Evolutionary conservation across 441 rosid genomes (phyloP), one percentile per base, ranked within the genome.

Genomic region (Geranium incanum): DNA sequence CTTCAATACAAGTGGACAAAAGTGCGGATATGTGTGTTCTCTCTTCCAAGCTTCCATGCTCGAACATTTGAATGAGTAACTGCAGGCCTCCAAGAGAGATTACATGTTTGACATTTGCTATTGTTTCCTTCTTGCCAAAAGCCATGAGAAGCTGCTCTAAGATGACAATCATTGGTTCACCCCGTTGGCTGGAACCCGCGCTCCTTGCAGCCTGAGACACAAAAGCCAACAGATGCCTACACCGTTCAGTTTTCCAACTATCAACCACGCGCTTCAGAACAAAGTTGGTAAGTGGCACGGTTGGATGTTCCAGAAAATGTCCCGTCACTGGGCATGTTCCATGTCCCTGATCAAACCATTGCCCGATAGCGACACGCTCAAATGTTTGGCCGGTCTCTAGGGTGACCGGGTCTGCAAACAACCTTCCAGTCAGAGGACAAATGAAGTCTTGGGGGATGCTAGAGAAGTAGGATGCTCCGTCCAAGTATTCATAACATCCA

Each of bases 391-490:
- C 90, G 21, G 90, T 86, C 76, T 81, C 88, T 57, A 86, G 70
- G 41, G 90, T 86, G 76, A 88, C 90, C 4, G 89, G 93, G 59
- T 88, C 86, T 70, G 82, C 86, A 67, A 85, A 80, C 63, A 88
- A 65, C 72, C 74, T 68, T 50, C 90, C 85, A 39, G 82, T 82
- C 16, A 88, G 79, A 8, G 89, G 90, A 71, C 90, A 86, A 28
- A 80, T 64, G 11, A 86, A 85, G 71, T 85, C 82, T 72, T 76
- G 73, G 12, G 83, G 86, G 50, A 79, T 69, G 76, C 80, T 75
- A 72, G 81, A 67, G 68, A 71, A 72, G 71, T 64, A 64, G 36
- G 79, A 74, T 67, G 63, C 78, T 76, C 76, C 78, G 52, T 76
- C 78, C 43, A 60, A 73, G 77, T 41, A 68, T 67, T 75, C 73